Base-by-base conservation (phyloP, 768 basidiomycete species). In the Psilocybe cubensis region DNA sequence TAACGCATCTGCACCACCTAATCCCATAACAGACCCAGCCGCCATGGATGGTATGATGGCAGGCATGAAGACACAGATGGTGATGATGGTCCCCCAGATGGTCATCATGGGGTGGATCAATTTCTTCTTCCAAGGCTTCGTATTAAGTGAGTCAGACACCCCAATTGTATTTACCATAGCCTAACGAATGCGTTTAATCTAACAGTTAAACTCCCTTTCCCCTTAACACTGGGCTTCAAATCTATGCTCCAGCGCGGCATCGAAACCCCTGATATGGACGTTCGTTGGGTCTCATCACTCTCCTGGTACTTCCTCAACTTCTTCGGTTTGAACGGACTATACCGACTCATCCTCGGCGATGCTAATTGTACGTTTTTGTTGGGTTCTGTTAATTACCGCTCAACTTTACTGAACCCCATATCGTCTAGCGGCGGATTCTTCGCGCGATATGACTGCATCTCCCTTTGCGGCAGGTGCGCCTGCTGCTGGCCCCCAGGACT, bases 291-390 rank as follows among this genome's bases (percentile, higher is more conserved):
- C 28, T 99, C 97, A 20, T 97, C 97, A 10, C 79, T 98, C 53
- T 96, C 94, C 17, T 98, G 97, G 97, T 99, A 98, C 76, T 98
- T 99, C 75, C 86, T 98, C 66, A 98, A 98, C 79, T 92, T 98
- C 76, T 98, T 99, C 73, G 96, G 96, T 52, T 76, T 99, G 60
- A 98, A 98, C 68, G 96, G 95, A 17, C 74, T 99, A 17, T 99
- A 98, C 78, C 91, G 90, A 47, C 87, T 98, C 58, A 84, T 98
- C 57, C 87, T 99, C 58, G 96, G 95, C 8, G 83, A 83, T 38
- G 94, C 96, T 53, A 94, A 96, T 66, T 83, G 96, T 96, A 62
- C 66, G 88, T 76, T 44, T 52, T 58, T n/a, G n/a, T n/a, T 54
- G 3, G 12, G 41, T 28, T 54, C 24, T 38, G 38, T 20, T 41